These are phyloP conservation scores for Fusarium denticulatum DNA, from an alignment of 2,329 filamentous ascomycete species.

Conservation along the genomic window DNA sequence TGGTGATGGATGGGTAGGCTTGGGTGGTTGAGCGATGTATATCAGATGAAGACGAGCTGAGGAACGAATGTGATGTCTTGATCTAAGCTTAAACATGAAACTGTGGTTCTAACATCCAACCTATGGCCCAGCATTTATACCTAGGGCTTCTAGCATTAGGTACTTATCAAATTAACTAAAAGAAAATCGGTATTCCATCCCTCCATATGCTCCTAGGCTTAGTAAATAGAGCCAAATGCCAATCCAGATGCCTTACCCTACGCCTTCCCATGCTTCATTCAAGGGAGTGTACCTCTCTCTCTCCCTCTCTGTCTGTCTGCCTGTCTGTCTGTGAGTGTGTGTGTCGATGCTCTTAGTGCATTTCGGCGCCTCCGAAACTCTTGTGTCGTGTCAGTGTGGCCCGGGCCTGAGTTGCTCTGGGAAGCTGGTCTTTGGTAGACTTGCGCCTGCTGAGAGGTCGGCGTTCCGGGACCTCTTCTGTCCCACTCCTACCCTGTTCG, in stretches of 20 bases:
- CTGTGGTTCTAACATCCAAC: constrained; percentile 6
- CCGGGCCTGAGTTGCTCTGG: constrained; percentile 56
- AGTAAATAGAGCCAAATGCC: constrained; percentile 16
- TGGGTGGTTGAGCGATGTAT: neutral
- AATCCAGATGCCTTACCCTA: constrained; percentile 3
- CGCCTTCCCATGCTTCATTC: constrained; percentile 12
- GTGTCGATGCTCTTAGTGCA: constrained; percentile 24
- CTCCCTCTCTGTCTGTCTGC: no score
- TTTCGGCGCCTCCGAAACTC: constrained; percentile 61
- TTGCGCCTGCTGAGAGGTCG: constrained; percentile 48
- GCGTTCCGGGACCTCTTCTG: constrained; percentile 31
- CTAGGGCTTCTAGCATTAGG: neutral
- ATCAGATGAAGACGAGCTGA: neutral
- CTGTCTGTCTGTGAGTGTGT: neutral
- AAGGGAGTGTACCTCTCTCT: neutral
- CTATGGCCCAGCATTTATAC: constrained; percentile 7
- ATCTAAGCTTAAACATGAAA: constrained; percentile 6
- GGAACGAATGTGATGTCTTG: constrained; percentile 20
- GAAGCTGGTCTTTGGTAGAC: constrained; percentile 54
- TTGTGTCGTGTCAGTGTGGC: constrained; percentile 59
- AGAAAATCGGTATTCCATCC: neutral
- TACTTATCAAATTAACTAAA: neutral
- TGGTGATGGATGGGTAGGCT: neutral
- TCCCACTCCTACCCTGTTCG: constrained; percentile 56
- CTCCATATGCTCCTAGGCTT: constrained; percentile 13